Evolutionary conservation across 106 monocot species (phyloP), one percentile per base, ranked within the genome.

Genomic region (Allium fistulosum): DNA sequence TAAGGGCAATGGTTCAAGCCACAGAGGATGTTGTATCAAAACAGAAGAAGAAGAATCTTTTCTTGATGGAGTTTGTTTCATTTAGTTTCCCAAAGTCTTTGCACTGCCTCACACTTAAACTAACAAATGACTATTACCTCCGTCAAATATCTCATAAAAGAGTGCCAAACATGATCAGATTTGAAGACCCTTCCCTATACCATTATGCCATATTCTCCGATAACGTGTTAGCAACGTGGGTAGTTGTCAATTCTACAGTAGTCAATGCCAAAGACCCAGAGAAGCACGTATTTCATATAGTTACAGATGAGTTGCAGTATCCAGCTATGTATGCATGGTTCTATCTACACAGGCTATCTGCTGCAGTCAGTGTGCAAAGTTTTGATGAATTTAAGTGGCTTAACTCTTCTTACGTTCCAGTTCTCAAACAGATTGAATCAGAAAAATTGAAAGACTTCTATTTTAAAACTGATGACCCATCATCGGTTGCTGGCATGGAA

Each of bases 141-240:
- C 46, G 79, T 51, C 53, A 63, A 49, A 50, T 73, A 61, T 65
- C 9, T 15, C 17, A 13, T 2, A 68, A 53, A 67, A 59, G 65
- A 56, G 45, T 58, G 17, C 53, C 48, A 49, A 53, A 81, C 78
- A 63, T 4, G 58, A 17, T 10, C 11, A 81, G 62, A 53, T 69
- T 81, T 50, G 81, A 79, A 51, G 85, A 85, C 67, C 77, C 72
- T 4, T 75, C 62, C 13, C 78, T 85, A 46, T 85, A 79, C 27
- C 85, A 85, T 67, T 85, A 81, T 76, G 81, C 85, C 12, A 85
- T 86, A 47, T 86, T 86, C 67, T 86, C 86, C 28, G 86, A 86
- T 71, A 86, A 86, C 51, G 76, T 86, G 26, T 82, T 86, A 48
- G 72, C 86, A 5, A 74, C 86, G 58, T 73, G 81, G 62, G 81